Evolutionary conservation across 345 rosid species (phyloP).

Genomic region (Firmiana major): DNA sequence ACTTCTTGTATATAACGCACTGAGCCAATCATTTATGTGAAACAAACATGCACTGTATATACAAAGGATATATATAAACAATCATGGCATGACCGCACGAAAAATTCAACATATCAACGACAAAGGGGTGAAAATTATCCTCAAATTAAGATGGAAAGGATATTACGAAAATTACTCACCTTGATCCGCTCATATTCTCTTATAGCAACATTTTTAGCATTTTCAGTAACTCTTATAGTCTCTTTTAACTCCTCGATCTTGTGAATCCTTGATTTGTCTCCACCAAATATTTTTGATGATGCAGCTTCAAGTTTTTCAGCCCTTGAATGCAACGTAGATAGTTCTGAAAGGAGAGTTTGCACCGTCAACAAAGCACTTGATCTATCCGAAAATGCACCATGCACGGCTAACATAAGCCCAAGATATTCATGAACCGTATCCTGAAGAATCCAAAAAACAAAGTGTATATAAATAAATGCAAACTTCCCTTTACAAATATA

Average conservation of each 20-base stretch:
- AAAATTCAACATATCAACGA: not conserved
- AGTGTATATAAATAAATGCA: not conserved
- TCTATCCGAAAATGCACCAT: conserved; percentile 83
- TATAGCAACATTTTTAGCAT: conserved; percentile 79
- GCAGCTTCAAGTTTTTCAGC: conserved; percentile 92
- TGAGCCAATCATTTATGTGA: not conserved
- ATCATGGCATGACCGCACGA: not conserved
- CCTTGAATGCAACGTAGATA: conserved; percentile 64
- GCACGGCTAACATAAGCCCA: conserved; percentile 86
- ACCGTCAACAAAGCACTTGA: conserved; percentile 84
- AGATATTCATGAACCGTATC: conserved; percentile 91
- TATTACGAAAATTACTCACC: conserved; percentile 34
- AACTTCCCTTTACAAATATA: not conserved
- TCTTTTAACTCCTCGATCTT: conserved; percentile 88
- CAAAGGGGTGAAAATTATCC: not conserved
- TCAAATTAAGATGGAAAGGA: not conserved
- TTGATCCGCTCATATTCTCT: conserved; percentile 89
- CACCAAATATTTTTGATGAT: conserved; percentile 93
- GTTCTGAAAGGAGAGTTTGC: conserved; percentile 83
- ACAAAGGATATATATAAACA: not conserved
- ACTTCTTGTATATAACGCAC: not conserved
- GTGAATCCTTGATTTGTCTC: conserved; percentile 88
- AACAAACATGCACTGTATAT: not conserved
- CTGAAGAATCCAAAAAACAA: conserved; percentile 33
- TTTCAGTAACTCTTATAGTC: conserved; percentile 72